These are phyloP conservation scores for Chaetomiaceae sp. DNA, from an alignment of 2,329 filamentous ascomycete species.

Conservation along the genomic window DNA sequence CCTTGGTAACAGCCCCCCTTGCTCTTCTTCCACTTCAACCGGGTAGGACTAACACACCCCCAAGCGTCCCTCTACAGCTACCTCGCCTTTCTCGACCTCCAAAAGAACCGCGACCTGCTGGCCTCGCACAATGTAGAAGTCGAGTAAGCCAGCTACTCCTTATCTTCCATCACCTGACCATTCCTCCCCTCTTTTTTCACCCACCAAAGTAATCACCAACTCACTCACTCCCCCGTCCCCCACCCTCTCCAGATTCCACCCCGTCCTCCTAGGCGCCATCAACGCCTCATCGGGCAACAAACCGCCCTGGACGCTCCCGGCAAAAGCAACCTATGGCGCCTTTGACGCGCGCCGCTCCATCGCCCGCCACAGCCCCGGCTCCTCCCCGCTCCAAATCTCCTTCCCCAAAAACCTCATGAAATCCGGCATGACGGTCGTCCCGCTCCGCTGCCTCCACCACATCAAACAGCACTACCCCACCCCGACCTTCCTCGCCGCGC, in stretches of 20 bases:
- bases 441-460: conserved; percentile 62
- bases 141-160: conserved; percentile 48
- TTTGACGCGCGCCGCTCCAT: conserved; percentile 41
- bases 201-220: not conserved
- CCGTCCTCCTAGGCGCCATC: conserved; percentile 67
- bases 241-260: conserved; percentile 55
- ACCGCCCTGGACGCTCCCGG: conserved; percentile 67
- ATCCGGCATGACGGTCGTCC: conserved; percentile 44
- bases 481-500: conserved; percentile 48
- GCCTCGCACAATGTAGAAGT: conserved; percentile 57
- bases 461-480: conserved; percentile 56
- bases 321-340: conserved; percentile 57
- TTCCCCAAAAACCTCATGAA: conserved; percentile 43
- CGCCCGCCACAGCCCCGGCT: conserved; percentile 34
- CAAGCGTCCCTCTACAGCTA: conserved; percentile 65
- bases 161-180: not conserved
- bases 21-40: not conserved
- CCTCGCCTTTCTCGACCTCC: conserved; percentile 53
- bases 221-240: too few relatives aligned
- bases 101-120: conserved; percentile 51
- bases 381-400: conserved; percentile 33
- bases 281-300: conserved; percentile 63
- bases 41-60: not conserved
- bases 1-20: conserved; percentile 7
- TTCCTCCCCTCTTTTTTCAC: too few relatives aligned